Conservation (phyloP, 495 filamentous ascomycete genomes). For the Xylaria cubensis region DNA sequence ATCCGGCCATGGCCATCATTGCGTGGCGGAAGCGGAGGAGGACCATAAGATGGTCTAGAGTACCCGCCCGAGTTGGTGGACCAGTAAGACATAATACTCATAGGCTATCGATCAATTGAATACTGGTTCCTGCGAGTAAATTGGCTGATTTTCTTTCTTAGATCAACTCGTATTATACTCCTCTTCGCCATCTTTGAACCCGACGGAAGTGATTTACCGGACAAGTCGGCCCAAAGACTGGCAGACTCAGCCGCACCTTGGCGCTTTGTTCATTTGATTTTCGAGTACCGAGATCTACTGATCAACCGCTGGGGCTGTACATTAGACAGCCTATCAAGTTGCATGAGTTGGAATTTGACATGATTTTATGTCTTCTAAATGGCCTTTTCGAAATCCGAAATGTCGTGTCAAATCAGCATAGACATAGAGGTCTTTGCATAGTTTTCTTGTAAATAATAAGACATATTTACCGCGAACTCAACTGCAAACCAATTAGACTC, state of each 20-base stretch:
- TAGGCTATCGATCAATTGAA: background rate
- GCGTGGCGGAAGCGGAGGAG: slow-evolving; percentile 21
- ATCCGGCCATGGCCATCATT: background rate
- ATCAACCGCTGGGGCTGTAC: background rate
- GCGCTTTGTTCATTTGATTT: slow-evolving; percentile 7
- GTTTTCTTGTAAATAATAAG: background rate
- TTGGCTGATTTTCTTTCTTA: background rate
- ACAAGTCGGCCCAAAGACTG: background rate
- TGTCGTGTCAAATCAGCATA: background rate
- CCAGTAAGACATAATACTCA: slow-evolving; percentile 12
- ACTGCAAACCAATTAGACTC: background rate
- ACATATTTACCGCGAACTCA: background rate
- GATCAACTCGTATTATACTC: background rate
- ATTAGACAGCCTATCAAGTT: background rate
- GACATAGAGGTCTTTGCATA: background rate
- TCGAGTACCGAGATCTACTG: slow-evolving; percentile 16
- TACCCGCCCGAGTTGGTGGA: background rate
- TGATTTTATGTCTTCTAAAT: background rate
- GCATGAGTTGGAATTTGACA: background rate
- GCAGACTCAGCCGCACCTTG: slow-evolving; percentile 23
- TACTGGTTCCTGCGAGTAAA: background rate
- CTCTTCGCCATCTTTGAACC: background rate
- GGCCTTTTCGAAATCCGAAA: background rate
- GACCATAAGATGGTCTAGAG: background rate
- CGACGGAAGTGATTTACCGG: background rate